Conservation (phyloP, 176 grass and related monocot species). For the Microstegium vimineum region DNA sequence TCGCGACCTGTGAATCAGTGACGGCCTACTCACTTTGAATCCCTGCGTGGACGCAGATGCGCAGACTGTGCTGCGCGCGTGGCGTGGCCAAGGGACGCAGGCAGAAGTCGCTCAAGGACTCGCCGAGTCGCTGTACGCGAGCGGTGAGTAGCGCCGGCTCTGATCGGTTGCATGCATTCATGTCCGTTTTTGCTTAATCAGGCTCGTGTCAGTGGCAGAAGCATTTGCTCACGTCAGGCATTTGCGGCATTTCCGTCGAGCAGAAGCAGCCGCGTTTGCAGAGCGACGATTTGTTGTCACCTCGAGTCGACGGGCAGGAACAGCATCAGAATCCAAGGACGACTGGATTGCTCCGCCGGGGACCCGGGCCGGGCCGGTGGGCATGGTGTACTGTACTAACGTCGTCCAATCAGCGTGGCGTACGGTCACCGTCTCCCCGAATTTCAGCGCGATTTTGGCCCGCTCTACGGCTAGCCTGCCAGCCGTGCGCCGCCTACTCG, state of each 20-base stretch:
- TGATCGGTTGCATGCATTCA: neutral
- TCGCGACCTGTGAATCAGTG: neutral
- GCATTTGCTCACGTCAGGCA: neutral
- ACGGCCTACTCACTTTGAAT: neutral
- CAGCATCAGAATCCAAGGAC: neutral
- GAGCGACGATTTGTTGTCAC: neutral
- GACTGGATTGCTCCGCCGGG: neutral
- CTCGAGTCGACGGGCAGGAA: neutral
- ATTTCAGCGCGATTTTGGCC: neutral
- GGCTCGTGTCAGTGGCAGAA: neutral
- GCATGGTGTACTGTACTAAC: too few species aligned
- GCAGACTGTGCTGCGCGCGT: neutral
- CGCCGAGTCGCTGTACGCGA: neutral
- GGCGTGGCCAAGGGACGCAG: too few species aligned
- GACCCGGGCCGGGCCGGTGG: too few species aligned
- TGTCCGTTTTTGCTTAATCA: neutral
- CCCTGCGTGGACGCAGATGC: neutral
- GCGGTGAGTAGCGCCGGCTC: neutral
- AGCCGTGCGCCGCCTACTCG: neutral
- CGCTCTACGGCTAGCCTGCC: neutral
- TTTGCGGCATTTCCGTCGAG: neutral
- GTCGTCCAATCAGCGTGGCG: neutral
- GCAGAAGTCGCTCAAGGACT: too few species aligned
- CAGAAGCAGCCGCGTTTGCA: neutral
- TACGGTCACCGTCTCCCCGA: neutral